Percentiles rank a stretch among this genome's conserved stretches.
Conservation (phyloP, 306 rosid genomes). For the Albizia julibrissin region DNA sequence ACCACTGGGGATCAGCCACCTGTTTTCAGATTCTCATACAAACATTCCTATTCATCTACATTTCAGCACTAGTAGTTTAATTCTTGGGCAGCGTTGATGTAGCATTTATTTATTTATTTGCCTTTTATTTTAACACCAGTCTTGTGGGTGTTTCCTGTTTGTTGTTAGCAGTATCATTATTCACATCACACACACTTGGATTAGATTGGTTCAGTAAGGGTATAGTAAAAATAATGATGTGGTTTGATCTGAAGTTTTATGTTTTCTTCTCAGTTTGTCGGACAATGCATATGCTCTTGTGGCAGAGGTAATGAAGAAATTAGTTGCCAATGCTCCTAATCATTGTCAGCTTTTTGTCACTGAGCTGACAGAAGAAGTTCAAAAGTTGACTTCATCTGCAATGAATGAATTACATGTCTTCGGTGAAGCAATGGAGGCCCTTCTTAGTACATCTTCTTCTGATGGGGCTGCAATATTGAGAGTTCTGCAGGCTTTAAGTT, state of each 20-base stretch:
- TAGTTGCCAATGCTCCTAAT: conserved; percentile 81
- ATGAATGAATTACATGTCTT: conserved; percentile 73
- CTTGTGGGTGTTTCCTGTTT: conserved; percentile 16
- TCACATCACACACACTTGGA: background rate
- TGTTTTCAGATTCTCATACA: background rate
- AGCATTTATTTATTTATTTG: background rate
- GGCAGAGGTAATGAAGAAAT: conserved; percentile 91
- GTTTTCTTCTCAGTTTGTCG: conserved; percentile 66
- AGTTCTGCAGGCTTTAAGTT: conserved; percentile 93
- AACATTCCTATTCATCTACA: background rate
- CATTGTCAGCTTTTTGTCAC: conserved; percentile 84
- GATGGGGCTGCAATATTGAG: conserved; percentile 94
- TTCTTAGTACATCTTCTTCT: conserved; percentile 79
- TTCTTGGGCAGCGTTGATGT: background rate
- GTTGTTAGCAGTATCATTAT: conserved; percentile 17
- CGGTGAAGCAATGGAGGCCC: conserved; percentile 77
- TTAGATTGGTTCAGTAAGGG: conserved; percentile 14
- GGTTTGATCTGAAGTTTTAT: conserved; percentile 41
- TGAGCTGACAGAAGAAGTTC: conserved; percentile 81
- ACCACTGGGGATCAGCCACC: background rate
- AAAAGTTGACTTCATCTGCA: conserved; percentile 79
- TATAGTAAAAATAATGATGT: conserved; percentile 5
- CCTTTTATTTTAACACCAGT: background rate
- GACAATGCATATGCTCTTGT: conserved; percentile 88
- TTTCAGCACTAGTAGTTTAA: background rate